Evolutionary conservation across 164 flowering plant genomes (phyloP).

Genomic region (Hamamelis virginiana): DNA sequence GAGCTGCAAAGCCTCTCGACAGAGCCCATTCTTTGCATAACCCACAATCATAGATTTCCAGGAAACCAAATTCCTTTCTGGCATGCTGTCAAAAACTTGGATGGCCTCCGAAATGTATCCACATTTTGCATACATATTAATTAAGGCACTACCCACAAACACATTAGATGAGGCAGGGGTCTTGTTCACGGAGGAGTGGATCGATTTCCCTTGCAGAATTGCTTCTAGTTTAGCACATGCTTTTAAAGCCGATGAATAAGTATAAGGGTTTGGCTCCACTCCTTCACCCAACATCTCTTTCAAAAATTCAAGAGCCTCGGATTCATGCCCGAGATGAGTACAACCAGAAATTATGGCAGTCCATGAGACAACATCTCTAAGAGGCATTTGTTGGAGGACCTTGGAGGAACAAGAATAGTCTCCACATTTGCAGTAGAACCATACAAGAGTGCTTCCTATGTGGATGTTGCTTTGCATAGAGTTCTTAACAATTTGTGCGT

Average conservation of each 20-base stretch:
- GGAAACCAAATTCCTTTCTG: constrained; percentile 63
- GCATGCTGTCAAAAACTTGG: constrained; percentile 73
- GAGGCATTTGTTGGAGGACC: constrained; percentile 66
- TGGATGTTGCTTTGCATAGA: constrained; percentile 39
- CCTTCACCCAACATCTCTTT: constrained; percentile 77
- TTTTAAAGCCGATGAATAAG: constrained; percentile 81
- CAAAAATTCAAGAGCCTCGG: constrained; percentile 65
- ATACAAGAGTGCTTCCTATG: constrained; percentile 74
- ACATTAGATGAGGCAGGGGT: constrained; percentile 53
- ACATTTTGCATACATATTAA: constrained; percentile 83
- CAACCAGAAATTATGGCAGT: constrained; percentile 81
- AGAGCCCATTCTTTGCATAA: constrained; percentile 70
- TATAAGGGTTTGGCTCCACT: constrained; percentile 73
- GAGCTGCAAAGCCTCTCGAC: constrained; percentile 73
- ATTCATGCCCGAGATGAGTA: constrained; percentile 57
- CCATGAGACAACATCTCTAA: constrained; percentile 82
- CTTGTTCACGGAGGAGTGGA: constrained; percentile 72
- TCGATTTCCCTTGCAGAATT: constrained; percentile 53
- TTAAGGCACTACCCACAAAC: constrained; percentile 76
- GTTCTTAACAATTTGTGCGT: constrained; percentile 66
- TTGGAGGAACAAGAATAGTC: constrained; percentile 40
- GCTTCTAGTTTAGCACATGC: constrained; percentile 74
- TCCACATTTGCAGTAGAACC: constrained; percentile 80
- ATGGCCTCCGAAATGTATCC: constrained; percentile 72
- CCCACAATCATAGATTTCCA: constrained; percentile 87